Evolutionary conservation across 331 rosid species (phyloP), one percentile per base, ranked within the genome.

Genomic region (Cydonia oblonga): DNA sequence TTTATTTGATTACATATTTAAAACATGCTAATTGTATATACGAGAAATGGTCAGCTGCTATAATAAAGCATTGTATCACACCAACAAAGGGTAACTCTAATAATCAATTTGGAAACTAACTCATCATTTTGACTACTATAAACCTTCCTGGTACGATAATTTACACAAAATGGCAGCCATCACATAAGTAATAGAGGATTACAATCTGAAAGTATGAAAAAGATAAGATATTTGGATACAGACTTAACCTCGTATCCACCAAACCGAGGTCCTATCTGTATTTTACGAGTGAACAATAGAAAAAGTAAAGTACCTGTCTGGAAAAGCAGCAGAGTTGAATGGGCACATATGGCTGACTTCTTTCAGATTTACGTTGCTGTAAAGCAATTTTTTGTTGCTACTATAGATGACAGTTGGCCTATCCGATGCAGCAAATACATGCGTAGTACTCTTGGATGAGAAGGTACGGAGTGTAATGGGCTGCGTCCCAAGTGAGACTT

Each of bases 341-440:
- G 96, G 96, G 84, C 96, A 92, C 96, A 92, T 92, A 76, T 92
- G 90, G 81, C 90, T 90, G 75, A 92, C 98, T 90, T 92, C 98
- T 86, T 90, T 92, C 78, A 92, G 76, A 83, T 92, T 92, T 64
- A 92, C 96, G 40, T 92, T 90, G 76, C 98, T 92, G 79, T 92
- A 92, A 51, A 90, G 96, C 71, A 92, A 57, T 64, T 90, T 92
- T 76, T 92, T 92, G 91, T 92, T 92, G 75, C 96, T 88, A 71
- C 96, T 92, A 74, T 92, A 92, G 64, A 92, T 90, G 78, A 92
- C 98, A 12, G 98, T 90, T 59, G 98, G 98, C 79, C 98, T 78
- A 79, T 90, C 98, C 4, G 96, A 92, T 32, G 98, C 98, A 46
- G 98, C 98, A 75, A 92, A 92, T 63, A 92, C 98, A 74, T 90